Conservation (phyloP, 2,329 filamentous ascomycete species). For the Claviceps sp. region DNA sequence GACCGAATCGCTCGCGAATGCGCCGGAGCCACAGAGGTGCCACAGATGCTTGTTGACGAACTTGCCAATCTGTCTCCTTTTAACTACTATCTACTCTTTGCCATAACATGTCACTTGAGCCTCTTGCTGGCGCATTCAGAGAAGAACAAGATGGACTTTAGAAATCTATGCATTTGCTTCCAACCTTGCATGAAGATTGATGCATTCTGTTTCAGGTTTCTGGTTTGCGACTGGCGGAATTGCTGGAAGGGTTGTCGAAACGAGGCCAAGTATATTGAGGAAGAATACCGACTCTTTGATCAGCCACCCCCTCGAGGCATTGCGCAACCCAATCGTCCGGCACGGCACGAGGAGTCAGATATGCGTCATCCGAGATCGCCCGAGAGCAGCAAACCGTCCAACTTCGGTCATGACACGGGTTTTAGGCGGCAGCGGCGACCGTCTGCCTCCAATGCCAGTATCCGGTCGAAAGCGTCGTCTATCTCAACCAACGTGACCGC, state of each 20-base stretch:
- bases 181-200: conserved; percentile 96
- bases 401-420: conserved; percentile 19
- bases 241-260: conserved; percentile 96
- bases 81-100: conserved; percentile 95
- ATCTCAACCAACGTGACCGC: conserved; percentile 33
- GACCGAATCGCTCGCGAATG: conserved; percentile 70
- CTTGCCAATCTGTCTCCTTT: conserved; percentile 89
- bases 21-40: conserved; percentile 63
- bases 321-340: conserved; percentile 19
- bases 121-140: conserved; percentile 81
- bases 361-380: conserved; percentile 38
- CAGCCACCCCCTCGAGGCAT: conserved; percentile 41
- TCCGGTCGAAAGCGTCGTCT: conserved; percentile 28
- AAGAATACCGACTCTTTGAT: conserved; percentile 50
- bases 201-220: conserved; percentile 84
- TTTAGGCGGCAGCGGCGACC: conserved; percentile 29
- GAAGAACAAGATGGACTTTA: conserved; percentile 97
- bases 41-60: conserved; percentile 78
- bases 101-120: conserved; percentile 91
- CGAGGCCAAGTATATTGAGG: conserved; percentile 65
- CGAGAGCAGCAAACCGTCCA: conserved; percentile 46
- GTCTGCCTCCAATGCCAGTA: conserved; percentile 29
- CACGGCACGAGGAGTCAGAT: conserved; percentile 9
- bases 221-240: conserved; percentile 89
- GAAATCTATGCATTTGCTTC: conserved; percentile 92